Evolutionary conservation across 2,329 filamentous ascomycete species (phyloP).

Genomic region (Alternaria dauci): DNA sequence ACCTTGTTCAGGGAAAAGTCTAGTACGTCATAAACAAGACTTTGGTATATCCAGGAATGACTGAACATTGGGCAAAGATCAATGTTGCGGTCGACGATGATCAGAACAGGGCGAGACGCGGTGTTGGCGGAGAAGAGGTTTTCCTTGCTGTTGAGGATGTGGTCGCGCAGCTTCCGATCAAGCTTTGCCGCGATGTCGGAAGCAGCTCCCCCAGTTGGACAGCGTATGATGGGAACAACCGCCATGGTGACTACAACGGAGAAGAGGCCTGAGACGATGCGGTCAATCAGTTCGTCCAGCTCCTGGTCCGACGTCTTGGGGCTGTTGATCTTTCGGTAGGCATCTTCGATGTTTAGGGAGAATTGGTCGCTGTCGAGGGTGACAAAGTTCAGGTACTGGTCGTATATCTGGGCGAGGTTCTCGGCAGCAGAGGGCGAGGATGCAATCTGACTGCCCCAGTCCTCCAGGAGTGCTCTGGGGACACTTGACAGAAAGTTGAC

Average conservation of each 20-base stretch:
- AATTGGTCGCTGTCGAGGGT: conserved; percentile 6
- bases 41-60: conserved; percentile 76
- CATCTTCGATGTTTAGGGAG: conserved; percentile 68
- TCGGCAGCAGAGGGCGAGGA: conserved; percentile 85
- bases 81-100: conserved; percentile 94
- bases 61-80: conserved; percentile 98
- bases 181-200: conserved; percentile 94
- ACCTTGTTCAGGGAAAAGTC: conserved; percentile 91
- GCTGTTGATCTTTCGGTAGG: conserved; percentile 97
- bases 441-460: conserved; percentile 84
- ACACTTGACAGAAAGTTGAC: conserved; percentile 97
- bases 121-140: conserved; percentile 87
- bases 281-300: conserved; percentile 85
- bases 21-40: conserved; percentile 49
- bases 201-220: conserved; percentile 89
- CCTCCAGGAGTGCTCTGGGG: conserved; percentile 87
- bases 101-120: conserved; percentile 81
- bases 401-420: conserved; percentile 88
- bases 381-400: conserved; percentile 63
- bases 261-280: conserved; percentile 94
- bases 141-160: conserved; percentile 96
- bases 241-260: conserved; percentile 99
- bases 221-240: conserved; percentile 95
- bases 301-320: conserved; percentile 89
- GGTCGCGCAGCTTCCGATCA: conserved; percentile 93